These are phyloP conservation scores for Rosa chinensis DNA, from an alignment of 306 rosid species.

Conservation along the genomic window DNA sequence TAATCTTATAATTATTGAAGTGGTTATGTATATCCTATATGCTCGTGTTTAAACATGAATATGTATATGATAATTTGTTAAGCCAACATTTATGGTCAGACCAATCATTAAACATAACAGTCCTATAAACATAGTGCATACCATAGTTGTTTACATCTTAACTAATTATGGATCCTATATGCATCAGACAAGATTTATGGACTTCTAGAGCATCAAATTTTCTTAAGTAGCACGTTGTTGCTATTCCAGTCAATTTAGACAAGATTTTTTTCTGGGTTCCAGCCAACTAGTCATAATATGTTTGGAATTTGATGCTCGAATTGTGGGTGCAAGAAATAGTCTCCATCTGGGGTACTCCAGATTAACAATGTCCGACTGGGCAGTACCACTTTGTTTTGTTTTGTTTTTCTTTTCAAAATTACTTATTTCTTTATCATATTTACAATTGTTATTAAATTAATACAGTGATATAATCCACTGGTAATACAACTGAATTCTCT, in stretches of 20 bases:
- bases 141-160: neutral
- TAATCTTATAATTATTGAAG: neutral
- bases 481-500: too few relatives aligned
- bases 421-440: too few relatives aligned
- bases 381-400: too few relatives aligned
- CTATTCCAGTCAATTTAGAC: too few relatives aligned
- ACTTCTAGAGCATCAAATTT: neutral
- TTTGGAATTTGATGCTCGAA: neutral
- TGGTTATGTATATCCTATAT: neutral
- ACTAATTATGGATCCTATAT: neutral
- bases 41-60: neutral
- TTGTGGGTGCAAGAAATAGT: too few relatives aligned
- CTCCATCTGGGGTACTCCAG: too few relatives aligned
- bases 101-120: neutral
- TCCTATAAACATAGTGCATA: neutral
- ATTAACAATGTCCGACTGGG: too few relatives aligned
- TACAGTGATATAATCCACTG: too few relatives aligned
- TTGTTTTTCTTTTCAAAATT: too few relatives aligned
- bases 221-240: neutral
- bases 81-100: neutral
- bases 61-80: neutral
- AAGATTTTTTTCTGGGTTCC: neutral
- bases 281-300: neutral
- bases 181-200: constrained; percentile 12
- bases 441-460: too few relatives aligned